Evolutionary conservation across 192 early-diverging fungal genomes (phyloP).

Genomic region (Umbelopsis sp.): DNA sequence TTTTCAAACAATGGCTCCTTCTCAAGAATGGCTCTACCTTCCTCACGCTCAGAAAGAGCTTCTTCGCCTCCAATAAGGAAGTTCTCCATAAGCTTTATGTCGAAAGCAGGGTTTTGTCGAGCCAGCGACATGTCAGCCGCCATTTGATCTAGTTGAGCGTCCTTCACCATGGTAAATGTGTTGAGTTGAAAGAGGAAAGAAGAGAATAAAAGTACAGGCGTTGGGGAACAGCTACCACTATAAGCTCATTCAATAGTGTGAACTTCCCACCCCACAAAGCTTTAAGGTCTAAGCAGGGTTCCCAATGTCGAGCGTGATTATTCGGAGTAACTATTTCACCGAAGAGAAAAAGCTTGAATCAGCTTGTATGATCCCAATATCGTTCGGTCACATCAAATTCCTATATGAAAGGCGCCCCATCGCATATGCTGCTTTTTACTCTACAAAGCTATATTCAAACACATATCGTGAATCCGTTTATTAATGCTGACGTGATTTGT

Average conservation of each 20-base stretch:
- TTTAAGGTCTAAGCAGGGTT: neutral
- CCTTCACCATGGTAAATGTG: conserved; percentile 2
- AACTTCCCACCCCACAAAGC: conserved; percentile 20
- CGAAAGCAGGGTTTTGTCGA: conserved; percentile 70
- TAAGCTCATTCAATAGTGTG: conserved; percentile 10
- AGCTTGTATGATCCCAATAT: neutral
- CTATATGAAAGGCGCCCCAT: no score
- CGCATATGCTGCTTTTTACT: no score
- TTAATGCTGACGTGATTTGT: no score
- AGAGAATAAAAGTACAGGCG: neutral
- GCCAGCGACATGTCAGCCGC: conserved; percentile 59
- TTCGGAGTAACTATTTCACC: conserved; percentile 1
- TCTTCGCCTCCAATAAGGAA: conserved; percentile 70
- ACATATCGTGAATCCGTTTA: no score
- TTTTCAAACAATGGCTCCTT: conserved; percentile 60
- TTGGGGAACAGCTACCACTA: neutral
- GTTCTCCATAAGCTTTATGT: conserved; percentile 70
- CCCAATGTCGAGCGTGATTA: neutral
- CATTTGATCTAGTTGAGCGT: conserved; percentile 31
- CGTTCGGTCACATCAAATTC: no score
- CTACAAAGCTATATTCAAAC: no score
- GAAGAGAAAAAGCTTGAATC: neutral
- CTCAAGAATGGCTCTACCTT: conserved; percentile 48
- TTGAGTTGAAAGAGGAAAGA: neutral
- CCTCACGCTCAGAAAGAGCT: conserved; percentile 37